Conservation (phyloP, 768 basidiomycete species). For the Multifurca ochricompacta region DNA sequence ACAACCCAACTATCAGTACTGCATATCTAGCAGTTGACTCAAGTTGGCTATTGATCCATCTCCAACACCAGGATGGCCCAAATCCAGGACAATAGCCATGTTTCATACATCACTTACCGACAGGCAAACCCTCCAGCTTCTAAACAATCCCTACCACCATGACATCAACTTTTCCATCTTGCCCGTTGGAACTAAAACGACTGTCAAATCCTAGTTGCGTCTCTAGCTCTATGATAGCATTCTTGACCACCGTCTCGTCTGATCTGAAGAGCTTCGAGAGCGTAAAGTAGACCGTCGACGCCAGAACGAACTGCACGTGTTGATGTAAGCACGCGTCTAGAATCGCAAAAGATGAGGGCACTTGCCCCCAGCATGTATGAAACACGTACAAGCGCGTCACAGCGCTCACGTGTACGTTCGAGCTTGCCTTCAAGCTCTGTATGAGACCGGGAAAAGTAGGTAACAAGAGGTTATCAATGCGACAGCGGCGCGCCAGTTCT, state of each 20-base stretch:
- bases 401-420: constrained; percentile 54
- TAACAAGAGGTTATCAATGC: constrained; percentile 61
- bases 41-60: too few relatives aligned
- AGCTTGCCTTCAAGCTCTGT: constrained; percentile 60
- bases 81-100: too few relatives aligned
- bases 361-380: constrained; percentile 69
- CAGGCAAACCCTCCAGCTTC: too few relatives aligned
- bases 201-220: too few relatives aligned
- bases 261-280: constrained; percentile 18
- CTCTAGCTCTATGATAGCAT: constrained; percentile 1
- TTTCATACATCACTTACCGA: too few relatives aligned
- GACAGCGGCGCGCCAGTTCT: constrained; percentile 79
- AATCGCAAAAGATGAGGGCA: background rate
- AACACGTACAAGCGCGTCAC: constrained; percentile 51
- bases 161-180: too few relatives aligned
- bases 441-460: constrained; percentile 75
- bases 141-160: too few relatives aligned
- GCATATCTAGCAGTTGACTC: too few relatives aligned
- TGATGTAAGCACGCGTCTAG: background rate
- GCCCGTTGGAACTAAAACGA: too few relatives aligned
- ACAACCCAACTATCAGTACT: too few relatives aligned
- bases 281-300: constrained; percentile 13
- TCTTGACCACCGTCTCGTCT: constrained; percentile 17
- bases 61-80: too few relatives aligned
- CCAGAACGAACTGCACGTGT: constrained; percentile 11